Base-by-base conservation (phyloP, 345 rosid species). In the Syzygium oleosum region DNA sequence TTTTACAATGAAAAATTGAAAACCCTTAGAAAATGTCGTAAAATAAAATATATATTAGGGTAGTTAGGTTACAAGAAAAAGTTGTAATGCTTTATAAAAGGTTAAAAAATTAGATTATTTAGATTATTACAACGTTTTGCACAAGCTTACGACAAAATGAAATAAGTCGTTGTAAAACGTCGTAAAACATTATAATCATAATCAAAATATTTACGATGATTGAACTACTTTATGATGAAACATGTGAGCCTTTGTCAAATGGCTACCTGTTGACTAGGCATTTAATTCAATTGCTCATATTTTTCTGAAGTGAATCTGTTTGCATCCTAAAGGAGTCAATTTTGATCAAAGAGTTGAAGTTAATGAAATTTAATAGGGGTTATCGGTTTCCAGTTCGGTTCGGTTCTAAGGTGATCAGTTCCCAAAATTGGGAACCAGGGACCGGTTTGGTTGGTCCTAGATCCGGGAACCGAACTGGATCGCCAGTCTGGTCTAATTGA, bases 241-340 rank as follows among this genome's bases (percentile, higher is more conserved):
- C 13, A 56, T 23, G 61, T 23, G 27, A 56, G 15, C 65, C 14
- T 58, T 58, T 58, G 29, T 25, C 14, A 25, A 58, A 58, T 58
- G 29, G 13, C 63, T 8, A 11, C 29, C 29, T 25, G 65, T 11
- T 0, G 65, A 0, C 0, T 25, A 11, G 65, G 65, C 65, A 25
- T 58, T 58, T 11, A 25, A 58, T 58, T 25, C 25, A 29, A 2
- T 23, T 58, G 65, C 65, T 58, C 0, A 58, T 58, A 58, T 25
- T 58, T 58, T 58, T 58, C 31, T 11, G 27, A 11, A 58, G 0
- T 25, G 65, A 58, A 58, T 58, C 31, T 25, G 31, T 25, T 58
- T 58, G 65, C 68, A 0, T 43, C 46, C 46, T 43, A 43, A 5
- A 43, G 46, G 46, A 43, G 46, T 43, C 46, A 43, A 43, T 43